Base-by-base conservation (phyloP, 805 yeast genomes). In the Metschnikowia baotianmanensis region DNA sequence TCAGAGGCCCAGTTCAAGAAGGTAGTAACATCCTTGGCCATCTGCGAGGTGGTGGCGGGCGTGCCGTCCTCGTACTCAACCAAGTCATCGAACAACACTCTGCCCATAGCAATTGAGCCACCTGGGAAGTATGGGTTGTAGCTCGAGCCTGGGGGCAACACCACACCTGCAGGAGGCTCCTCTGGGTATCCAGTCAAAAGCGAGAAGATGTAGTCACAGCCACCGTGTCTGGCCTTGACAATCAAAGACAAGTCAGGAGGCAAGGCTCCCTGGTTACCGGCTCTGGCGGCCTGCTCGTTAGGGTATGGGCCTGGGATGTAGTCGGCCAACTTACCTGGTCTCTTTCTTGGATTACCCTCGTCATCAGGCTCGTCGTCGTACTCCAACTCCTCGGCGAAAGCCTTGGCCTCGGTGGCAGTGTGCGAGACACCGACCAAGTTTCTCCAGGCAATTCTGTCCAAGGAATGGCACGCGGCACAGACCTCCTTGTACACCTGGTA, bases 81-180 rank as follows among this genome's bases (percentile, higher is more conserved):
- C 62, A 93, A 77, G 53, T 87, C 99, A 65, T 93, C 99, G 57
- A 90, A 93, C 67, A 93, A 77, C 45, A 91, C 98, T 76, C 99
- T 86, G 64, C 87, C 98, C 99, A 93, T 93, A 57, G 96, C 99
- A 75, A 93, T 91, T 30, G 97, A 78, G 53, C 99, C 98, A 73
- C 98, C 98, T 67, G 99, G 98, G 96, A 93, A 93, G 78, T 93
- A 93, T 62, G 99, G 99, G 80, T 93, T 93, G 75, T 93, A 93
- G 83, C 93, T 93, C 48, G 95, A 69, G 51, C 99, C 99, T 48
- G 87, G 85, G 45, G 98, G 95, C 58, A 93, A 76, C 38, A 67
- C 77, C 46, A 87, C 96, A 76, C 99, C 99, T 23, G 96, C 98
- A 55, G 99, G 99, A 47, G 96, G 86, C 49, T 93, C 98, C 34